Conservation (phyloP, 345 rosid genomes). For the Bruguiera gymnorhiza region DNA sequence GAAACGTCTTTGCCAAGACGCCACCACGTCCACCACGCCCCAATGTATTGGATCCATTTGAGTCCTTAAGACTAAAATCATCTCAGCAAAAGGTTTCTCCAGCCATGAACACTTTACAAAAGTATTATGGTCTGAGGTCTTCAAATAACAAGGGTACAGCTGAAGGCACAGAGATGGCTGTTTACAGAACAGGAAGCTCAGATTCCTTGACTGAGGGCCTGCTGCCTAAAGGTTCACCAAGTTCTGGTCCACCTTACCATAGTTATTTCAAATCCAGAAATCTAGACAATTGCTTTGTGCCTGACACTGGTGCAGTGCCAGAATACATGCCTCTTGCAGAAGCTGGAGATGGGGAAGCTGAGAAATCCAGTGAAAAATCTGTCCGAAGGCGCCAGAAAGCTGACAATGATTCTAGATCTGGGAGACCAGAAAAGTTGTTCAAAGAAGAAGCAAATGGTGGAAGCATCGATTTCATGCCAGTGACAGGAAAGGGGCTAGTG, state of each 20-base stretch:
- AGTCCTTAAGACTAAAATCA: conserved; percentile 47
- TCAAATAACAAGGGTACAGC: conserved; percentile 23
- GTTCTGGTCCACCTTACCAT: conserved; percentile 26
- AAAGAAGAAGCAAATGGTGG: conserved; percentile 47
- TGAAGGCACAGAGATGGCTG: conserved; percentile 57
- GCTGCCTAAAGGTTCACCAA: conserved; percentile 29
- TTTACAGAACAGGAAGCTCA: conserved; percentile 33
- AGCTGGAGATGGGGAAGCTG: conserved; percentile 37
- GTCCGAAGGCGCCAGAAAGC: conserved; percentile 51
- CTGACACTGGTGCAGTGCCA: conserved; percentile 26
- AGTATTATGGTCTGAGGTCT: conserved; percentile 64
- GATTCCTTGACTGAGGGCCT: conserved; percentile 18
- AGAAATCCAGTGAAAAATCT: conserved; percentile 40
- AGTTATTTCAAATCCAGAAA: conserved; percentile 16
- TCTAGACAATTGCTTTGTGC: conserved; percentile 20
- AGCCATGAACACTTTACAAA: conserved; percentile 80
- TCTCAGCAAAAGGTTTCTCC: conserved; percentile 49
- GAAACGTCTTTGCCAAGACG: conserved; percentile 11
- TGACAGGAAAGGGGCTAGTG: conserved; percentile 60
- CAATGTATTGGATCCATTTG: conserved; percentile 28
- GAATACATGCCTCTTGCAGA: conserved; percentile 35
- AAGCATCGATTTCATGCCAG: conserved; percentile 42
- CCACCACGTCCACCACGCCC: conserved; percentile 4
- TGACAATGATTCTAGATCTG: conserved; percentile 26
- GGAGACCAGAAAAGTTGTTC: conserved; percentile 53